phyloP scores from a whole-genome alignment of 345 rosid genomes.

The Geranium brycei region DNA sequence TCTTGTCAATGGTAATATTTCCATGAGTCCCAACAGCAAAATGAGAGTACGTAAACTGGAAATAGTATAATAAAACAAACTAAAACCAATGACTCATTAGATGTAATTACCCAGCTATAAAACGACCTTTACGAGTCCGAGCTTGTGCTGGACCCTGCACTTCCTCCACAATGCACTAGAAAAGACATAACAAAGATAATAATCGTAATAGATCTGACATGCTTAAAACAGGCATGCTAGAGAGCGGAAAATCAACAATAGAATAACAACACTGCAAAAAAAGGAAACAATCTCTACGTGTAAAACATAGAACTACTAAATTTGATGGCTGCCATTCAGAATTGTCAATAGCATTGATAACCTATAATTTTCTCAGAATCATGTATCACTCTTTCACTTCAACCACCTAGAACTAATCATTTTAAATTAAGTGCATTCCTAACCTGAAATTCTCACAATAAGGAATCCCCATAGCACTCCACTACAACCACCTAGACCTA shows the following conservation, averaged over 20 bases:
- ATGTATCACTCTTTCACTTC: no score
- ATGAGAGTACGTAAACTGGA: not conserved
- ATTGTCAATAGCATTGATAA: no score
- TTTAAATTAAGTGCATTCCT: no score
- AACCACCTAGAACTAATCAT: no score
- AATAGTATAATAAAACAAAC: not conserved
- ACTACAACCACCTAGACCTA: no score
- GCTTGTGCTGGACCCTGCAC: conserved; percentile 94
- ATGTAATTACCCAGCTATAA: conserved; percentile 76
- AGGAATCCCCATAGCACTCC: no score
- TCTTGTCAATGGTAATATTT: not conserved
- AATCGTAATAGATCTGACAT: not conserved
- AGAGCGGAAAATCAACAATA: not conserved
- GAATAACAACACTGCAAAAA: not conserved
- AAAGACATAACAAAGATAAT: conserved; percentile 10
- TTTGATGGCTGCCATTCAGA: not conserved
- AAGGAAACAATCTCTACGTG: not conserved
- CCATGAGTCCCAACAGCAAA: not conserved
- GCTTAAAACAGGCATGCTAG: not conserved
- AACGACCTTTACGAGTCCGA: conserved; percentile 86
- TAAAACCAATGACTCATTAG: not conserved
- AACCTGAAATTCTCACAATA: no score
- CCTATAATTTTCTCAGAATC: no score
- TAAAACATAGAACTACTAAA: not conserved
- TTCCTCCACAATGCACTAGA: conserved; percentile 97